Conservation (phyloP, 2,329 filamentous ascomycete genomes). For the Fusarium pseudonygamai region DNA sequence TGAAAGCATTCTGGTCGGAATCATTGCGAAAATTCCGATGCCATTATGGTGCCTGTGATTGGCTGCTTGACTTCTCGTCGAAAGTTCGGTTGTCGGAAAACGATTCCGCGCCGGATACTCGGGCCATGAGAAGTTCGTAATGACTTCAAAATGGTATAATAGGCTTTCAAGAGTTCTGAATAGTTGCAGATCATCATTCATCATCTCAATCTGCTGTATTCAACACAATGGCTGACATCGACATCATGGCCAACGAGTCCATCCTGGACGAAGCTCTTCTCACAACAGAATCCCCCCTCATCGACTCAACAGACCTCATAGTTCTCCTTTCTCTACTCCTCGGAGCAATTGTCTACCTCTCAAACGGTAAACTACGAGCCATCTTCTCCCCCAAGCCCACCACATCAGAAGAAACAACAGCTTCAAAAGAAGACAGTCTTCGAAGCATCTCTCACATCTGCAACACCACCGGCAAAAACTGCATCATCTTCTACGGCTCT, state of each 20-base stretch:
- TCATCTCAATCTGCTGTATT: accelerated
- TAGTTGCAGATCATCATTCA: neutral
- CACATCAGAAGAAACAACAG: neutral
- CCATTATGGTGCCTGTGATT: accelerated
- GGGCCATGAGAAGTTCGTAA: neutral
- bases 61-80: accelerated
- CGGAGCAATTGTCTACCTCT: neutral
- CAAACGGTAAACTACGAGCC: accelerated
- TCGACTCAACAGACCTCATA: neutral
- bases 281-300: neutral
- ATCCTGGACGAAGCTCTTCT: neutral
- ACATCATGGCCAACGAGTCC: neutral
- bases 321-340: neutral
- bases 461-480: neutral
- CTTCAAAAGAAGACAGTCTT: neutral
- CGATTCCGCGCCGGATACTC: neutral
- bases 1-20: neutral
- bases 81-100: neutral
- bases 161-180: neutral
- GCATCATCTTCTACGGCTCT: neutral
- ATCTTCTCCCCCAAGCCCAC: accelerated
- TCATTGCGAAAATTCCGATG: neutral
- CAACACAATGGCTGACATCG: neutral
- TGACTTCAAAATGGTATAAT: neutral
- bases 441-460: neutral